Evolutionary conservation across 164 flowering plant genomes (phyloP), one percentile per base, ranked within the genome.

Genomic region (Houttuynia cordata): DNA sequence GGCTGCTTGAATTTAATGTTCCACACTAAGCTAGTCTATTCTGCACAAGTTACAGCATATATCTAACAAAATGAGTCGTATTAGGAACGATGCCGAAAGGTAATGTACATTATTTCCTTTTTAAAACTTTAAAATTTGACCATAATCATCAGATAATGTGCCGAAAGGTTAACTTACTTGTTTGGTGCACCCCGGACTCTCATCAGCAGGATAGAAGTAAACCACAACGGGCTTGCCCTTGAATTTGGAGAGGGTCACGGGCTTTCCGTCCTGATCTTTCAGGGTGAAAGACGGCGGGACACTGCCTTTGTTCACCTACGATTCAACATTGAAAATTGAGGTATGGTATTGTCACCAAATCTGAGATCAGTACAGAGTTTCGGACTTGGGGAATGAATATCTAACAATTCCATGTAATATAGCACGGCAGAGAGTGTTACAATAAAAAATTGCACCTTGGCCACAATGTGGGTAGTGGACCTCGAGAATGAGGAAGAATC

Each of bases 201-300:
- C 98, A 74, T 90, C 98, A 67, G 97, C 97, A 56, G 97, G 96
- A 63, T 90, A 93, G 80, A 93, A 93, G 66, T 93, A 90, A 57
- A 90, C 78, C 51, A 93, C 88, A 24, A 87, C 94, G 53, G 98
- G 97, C 82, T 82, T 93, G 24, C 97, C 97, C 73, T 88, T 93
- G 70, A 80, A 93, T 30, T 83, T 84, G 53, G 94, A 76, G 59
- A 93, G 86, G 62, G 73, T 82, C 64, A 93, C 91, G 59, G 9
- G 70, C 72, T 50, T 87, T 10, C 96, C 97, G 64, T 90, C 87
- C 73, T 93, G 98, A 73, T 93, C 94, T 66, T 90, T 90, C 85
- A 93, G 68, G 15, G 82, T 82, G 69, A 93, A 93, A 7, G 81
- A 17, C 40, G 94, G 94, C 17, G 98, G 84, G 10, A 54, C 79